Evolutionary conservation across 805 yeast genomes (phyloP), one percentile per base, ranked within the genome.

Genomic region (Helenozyma baotianmanensis): DNA sequence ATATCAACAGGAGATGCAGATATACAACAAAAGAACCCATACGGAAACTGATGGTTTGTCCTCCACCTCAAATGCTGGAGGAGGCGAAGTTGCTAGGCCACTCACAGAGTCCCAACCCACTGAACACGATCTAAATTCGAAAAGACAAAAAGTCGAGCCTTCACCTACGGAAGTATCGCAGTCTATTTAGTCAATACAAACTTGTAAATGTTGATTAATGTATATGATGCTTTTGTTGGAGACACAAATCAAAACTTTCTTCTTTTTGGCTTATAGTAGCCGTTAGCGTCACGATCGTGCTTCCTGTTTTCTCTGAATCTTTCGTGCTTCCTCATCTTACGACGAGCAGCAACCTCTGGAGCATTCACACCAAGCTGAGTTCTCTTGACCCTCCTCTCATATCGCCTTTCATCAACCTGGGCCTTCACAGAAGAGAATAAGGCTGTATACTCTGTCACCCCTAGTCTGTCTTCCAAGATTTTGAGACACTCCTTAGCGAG

Each of bases 281-380:
- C 95, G 53, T 75, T 82, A 19, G 75, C 89, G 51, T 85, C 94
- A 55, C 76, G 82, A 32, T 74, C 78, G 31, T 69, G 76, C 52
- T 74, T 82, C 56, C 96, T 74, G 67, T 81, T 84, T 42, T 83
- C 92, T 54, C 89, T 77, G 18, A 75, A 72, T 47, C 80, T 74
- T 23, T 70, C 76, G 61, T 89, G 94, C 56, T 83, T 85, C 59
- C 70, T 80, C 50, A 85, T 51, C 61, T 82, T 85, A 56, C 84
- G 76, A 44, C 72, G 74, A 2, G 96, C 92, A n/a, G 86, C 80
- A 25, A 74, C 60, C 11, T 82, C 95, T 1, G 97, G 97, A 4
- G 82, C 83, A 14, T 70, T 73, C 9, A 89, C 68, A 3, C 87
- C 82, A 53, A 86, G 61, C 38, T 82, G 80, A 0, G 95, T 82